phyloP scores from a whole-genome alignment of 495 filamentous ascomycete genomes.

The Podospora fimiseda region DNA sequence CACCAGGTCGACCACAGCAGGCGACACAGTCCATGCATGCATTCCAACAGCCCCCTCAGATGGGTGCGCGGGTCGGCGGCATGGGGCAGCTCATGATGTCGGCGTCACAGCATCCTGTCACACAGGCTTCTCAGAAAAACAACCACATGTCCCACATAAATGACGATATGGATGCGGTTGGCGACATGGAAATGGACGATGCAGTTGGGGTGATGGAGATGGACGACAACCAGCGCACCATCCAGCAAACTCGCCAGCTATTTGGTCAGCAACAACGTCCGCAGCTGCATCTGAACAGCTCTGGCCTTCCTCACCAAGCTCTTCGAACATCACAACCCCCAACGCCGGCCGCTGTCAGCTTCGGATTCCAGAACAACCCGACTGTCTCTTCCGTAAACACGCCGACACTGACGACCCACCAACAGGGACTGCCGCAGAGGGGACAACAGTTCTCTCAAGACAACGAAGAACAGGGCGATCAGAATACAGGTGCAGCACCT shows the following conservation, averaged over 20 bases:
- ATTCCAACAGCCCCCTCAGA: conserved; percentile 32
- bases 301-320: conserved; percentile 65
- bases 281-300: conserved; percentile 63
- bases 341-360: conserved; percentile 69
- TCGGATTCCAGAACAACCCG: conserved; percentile 83
- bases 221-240: conserved; percentile 54
- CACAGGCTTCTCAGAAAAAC: conserved; percentile 23
- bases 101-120: conserved; percentile 33
- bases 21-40: conserved; percentile 27
- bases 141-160: conserved; percentile 35
- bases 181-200: conserved; percentile 97
- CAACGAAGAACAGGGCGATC: conserved; percentile 39
- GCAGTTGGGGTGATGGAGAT: conserved; percentile 56
- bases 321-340: conserved; percentile 79
- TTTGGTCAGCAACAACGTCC: conserved; percentile 72
- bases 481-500: conserved; percentile 49
- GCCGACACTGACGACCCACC: conserved; percentile 72
- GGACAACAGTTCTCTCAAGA: conserved; percentile 49
- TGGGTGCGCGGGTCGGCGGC: conserved; percentile 30
- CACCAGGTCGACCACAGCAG: conserved; percentile 17
- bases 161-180: conserved; percentile 79
- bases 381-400: conserved; percentile 98
- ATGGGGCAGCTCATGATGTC: conserved; percentile 42
- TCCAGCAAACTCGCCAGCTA: conserved; percentile 52
- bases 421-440: conserved; percentile 36